These are phyloP conservation scores for Arachis stenosperma DNA, from an alignment of 306 rosid genomes.

Conservation along the genomic window DNA sequence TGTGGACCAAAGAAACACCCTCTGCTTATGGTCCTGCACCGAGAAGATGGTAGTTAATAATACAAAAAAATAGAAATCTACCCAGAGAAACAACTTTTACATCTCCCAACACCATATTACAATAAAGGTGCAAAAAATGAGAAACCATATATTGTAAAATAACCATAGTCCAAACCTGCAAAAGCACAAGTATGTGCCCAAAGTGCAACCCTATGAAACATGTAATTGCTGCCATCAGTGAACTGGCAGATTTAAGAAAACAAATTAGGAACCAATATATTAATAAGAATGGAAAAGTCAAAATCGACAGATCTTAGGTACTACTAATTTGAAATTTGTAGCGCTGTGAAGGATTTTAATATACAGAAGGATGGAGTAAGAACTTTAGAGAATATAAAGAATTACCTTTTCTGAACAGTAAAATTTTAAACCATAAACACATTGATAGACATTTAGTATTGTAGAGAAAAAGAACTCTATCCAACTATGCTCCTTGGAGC, in stretches of 20 bases:
- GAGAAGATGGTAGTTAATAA: slow-evolving; percentile 32
- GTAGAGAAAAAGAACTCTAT: too few species aligned
- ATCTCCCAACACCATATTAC: slow-evolving; percentile 18
- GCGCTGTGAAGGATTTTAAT: too few species aligned
- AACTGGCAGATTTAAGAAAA: slow-evolving; percentile 56
- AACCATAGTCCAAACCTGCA: slow-evolving; percentile 50
- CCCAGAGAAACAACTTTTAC: slow-evolving; percentile 17
- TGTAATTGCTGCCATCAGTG: slow-evolving; percentile 79
- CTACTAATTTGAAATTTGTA: not conserved
- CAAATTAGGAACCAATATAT: slow-evolving; percentile 39
- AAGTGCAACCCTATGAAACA: slow-evolving; percentile 72
- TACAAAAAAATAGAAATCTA: slow-evolving; percentile 21
- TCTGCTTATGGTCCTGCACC: slow-evolving; percentile 63
- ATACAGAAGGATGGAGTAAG: too few species aligned
- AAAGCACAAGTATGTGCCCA: slow-evolving; percentile 71
- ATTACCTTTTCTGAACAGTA: too few species aligned
- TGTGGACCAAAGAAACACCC: slow-evolving; percentile 58
- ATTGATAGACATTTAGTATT: too few species aligned
- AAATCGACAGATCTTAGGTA: not conserved
- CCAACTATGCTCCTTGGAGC: too few species aligned
- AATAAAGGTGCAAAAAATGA: slow-evolving; percentile 10
- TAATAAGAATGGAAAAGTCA: slow-evolving; percentile 11
- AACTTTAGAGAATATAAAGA: too few species aligned
- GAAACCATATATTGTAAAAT: slow-evolving; percentile 24
- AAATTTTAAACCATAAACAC: too few species aligned